These are phyloP conservation scores for Trametes cingulata DNA, from an alignment of 768 basidiomycete genomes.

Conservation along the genomic window DNA sequence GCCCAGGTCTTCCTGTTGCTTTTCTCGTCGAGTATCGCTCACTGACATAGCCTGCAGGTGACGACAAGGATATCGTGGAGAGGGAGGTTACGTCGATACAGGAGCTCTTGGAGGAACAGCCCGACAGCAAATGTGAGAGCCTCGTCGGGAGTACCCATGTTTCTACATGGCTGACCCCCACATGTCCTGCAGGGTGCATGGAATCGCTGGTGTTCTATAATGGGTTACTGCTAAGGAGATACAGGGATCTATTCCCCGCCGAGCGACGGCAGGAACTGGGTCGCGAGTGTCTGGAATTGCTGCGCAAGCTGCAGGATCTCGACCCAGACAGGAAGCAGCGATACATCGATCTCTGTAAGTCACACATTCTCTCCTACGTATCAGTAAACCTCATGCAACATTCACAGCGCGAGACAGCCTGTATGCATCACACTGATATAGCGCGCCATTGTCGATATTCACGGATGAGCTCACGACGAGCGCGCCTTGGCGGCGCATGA, in stretches of 20 bases:
- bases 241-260: conserved; percentile 38
- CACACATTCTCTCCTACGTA: background rate
- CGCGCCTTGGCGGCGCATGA: background rate
- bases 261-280: conserved; percentile 32
- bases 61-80: conserved; percentile 55
- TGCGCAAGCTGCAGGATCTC: conserved; percentile 55
- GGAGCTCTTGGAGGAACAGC: conserved; percentile 84
- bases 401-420: background rate
- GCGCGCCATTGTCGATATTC: too few species aligned
- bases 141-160: too few species aligned
- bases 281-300: conserved; percentile 50
- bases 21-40: background rate
- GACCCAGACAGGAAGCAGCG: conserved; percentile 68
- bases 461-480: too few species aligned
- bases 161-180: background rate
- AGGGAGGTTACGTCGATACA: conserved; percentile 79
- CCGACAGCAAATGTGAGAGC: conserved; percentile 86
- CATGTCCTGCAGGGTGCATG: conserved; percentile 82
- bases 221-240: conserved; percentile 57
- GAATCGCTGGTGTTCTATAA: conserved; percentile 89
- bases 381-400: background rate
- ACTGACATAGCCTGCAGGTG: conserved; percentile 42
- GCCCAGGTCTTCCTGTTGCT: conserved; percentile 52
- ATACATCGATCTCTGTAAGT: conserved; percentile 68
- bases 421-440: background rate